Evolutionary conservation across 2,329 filamentous ascomycete species (phyloP).

Genomic region (Exutisphaerella laricina): DNA sequence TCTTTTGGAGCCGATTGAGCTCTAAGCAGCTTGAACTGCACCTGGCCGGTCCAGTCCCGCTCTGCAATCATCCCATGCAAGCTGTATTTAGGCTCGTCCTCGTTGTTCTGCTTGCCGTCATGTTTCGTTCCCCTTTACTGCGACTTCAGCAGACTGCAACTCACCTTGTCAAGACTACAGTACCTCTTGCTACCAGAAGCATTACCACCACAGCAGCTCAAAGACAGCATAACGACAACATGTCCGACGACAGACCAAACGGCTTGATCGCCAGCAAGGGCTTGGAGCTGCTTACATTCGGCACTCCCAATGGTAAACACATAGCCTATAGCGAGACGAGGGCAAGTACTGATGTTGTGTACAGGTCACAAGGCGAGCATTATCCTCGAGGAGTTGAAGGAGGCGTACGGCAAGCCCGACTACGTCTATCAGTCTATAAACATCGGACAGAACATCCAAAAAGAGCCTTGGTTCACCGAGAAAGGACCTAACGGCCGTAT

Average conservation of each 20-base stretch:
- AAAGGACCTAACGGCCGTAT: conserved; percentile 61
- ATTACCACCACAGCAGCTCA: conserved; percentile 10
- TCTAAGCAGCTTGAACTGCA: neutral
- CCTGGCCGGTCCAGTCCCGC: neutral
- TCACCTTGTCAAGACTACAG: conserved; percentile 20
- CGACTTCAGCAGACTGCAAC: conserved; percentile 25
- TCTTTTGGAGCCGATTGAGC: neutral
- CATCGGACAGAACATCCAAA: conserved; percentile 59
- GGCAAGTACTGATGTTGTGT: neutral
- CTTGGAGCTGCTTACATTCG: conserved; percentile 59
- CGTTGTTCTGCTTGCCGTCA: conserved; percentile 21
- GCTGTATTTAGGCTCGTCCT: conserved; percentile 15
- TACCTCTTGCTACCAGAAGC: conserved; percentile 9
- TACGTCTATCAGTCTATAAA: conserved; percentile 57
- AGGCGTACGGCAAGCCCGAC: conserved; percentile 53
- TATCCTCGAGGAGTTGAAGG: conserved; percentile 61
- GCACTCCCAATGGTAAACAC: conserved; percentile 40
- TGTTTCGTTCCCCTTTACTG: conserved; percentile 25
- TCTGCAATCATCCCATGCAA: conserved; percentile 6
- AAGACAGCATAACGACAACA: conserved; percentile 14
- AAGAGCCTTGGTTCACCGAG: conserved; percentile 61
- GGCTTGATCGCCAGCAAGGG: conserved; percentile 58
- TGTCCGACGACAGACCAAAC: conserved; percentile 40
- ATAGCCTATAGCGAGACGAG: too few relatives aligned
- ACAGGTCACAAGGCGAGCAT: conserved; percentile 50